phyloP scores from a whole-genome alignment of 129 eudicot genomes.

The Cynara cardunculus region DNA sequence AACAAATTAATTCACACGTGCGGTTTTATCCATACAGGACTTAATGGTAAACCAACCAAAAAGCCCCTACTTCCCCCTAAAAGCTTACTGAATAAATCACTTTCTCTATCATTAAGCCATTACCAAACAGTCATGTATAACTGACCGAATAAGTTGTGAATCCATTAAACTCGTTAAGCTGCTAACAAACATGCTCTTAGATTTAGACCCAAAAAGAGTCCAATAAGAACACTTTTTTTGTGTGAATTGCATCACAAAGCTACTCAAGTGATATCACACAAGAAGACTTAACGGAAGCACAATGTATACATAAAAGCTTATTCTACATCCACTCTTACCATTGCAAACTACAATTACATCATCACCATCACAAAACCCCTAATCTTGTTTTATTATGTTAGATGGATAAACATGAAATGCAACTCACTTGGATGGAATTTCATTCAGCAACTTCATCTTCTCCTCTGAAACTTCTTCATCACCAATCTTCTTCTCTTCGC shows the following conservation, averaged over 20 bases:
- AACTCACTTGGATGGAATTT: slow-evolving; percentile 33
- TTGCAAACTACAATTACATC: slow-evolving; percentile 7
- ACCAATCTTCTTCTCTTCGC: slow-evolving; percentile 16
- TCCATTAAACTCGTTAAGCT: too few species aligned
- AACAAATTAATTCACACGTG: too few species aligned
- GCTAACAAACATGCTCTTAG: too few species aligned
- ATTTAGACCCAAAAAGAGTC: background rate
- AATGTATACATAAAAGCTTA: slow-evolving; percentile 1
- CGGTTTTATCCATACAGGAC: too few species aligned
- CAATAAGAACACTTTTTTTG: background rate
- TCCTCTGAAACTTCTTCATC: slow-evolving; percentile 30
- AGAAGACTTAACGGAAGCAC: background rate
- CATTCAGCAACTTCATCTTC: slow-evolving; percentile 35
- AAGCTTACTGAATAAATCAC: too few species aligned
- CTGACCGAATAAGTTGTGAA: too few species aligned
- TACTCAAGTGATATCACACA: background rate
- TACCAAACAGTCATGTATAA: too few species aligned
- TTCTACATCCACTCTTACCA: slow-evolving; percentile 22
- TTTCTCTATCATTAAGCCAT: too few species aligned
- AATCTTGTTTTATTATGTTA: background rate
- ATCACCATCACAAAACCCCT: slow-evolving; percentile 23
- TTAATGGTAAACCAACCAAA: too few species aligned
- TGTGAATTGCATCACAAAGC: background rate
- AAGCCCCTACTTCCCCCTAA: too few species aligned
- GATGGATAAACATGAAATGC: background rate